A percentile compares a stretch with the other conserved stretches of the same genome.
phyloP scores from a whole-genome alignment of 2,329 filamentous ascomycete species.

The Trichophyton rubrum region DNA sequence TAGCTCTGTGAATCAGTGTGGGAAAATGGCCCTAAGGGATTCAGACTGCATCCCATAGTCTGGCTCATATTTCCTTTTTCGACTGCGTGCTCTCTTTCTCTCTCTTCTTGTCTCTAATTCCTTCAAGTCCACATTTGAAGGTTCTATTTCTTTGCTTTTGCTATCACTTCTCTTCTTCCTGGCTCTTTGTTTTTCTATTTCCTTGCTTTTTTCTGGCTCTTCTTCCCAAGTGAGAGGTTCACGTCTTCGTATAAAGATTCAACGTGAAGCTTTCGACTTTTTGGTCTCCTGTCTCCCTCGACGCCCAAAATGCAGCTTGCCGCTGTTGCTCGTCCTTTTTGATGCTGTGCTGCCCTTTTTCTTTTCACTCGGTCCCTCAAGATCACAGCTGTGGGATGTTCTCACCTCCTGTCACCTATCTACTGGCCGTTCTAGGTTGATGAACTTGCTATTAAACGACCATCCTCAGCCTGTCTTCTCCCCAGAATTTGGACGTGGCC shows the following conservation, averaged over 20 bases:
- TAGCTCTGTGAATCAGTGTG: conserved; percentile 3
- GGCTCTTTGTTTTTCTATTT: background rate
- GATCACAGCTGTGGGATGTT: background rate
- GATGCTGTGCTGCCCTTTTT: background rate
- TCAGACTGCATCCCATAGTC: conserved; percentile 2
- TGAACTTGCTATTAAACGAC: conserved; percentile 3
- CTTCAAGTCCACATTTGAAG: conserved; percentile 3
- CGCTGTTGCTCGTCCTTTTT: background rate
- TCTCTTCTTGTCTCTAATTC: background rate
- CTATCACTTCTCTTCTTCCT: background rate
- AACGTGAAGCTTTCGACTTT: background rate
- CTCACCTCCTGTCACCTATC: background rate
- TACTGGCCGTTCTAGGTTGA: background rate
- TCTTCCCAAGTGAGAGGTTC: conserved; percentile 1
- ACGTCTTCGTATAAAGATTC: conserved; percentile 2
- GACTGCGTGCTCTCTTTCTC: background rate
- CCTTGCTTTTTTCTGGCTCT: background rate
- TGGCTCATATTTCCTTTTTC: conserved; percentile 2
- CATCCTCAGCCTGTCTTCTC: background rate
- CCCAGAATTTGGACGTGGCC: background rate
- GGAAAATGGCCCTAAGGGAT: background rate
- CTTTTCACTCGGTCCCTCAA: background rate
- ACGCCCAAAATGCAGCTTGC: conserved; percentile 2
- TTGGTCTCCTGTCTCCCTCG: background rate
- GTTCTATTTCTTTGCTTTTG: background rate